phyloP scores from a whole-genome alignment of 768 basidiomycete species.

The Mycena chlorophos region DNA sequence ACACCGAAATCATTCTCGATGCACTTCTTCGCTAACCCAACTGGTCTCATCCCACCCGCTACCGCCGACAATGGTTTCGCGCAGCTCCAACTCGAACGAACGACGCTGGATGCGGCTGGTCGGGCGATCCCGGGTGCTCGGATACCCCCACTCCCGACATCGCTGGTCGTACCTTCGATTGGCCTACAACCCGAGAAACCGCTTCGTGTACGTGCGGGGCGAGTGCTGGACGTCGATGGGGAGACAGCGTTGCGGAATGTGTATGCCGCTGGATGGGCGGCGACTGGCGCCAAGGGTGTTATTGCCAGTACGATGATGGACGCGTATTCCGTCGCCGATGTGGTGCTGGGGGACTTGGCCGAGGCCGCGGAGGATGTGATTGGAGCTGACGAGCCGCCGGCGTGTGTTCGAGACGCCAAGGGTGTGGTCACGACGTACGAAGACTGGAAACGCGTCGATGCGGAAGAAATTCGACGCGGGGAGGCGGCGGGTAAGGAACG shows the following conservation, averaged over 20 bases:
- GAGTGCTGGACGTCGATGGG: conserved; percentile 24
- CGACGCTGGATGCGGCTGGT: conserved; percentile 49
- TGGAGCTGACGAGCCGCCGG: conserved; percentile 50
- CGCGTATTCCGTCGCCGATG: conserved; percentile 77
- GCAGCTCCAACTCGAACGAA: conserved; percentile 61
- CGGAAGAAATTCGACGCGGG: conserved; percentile 68
- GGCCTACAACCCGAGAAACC: conserved; percentile 77
- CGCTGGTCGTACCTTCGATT: conserved; percentile 82
- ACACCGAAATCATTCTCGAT: conserved; percentile 75
- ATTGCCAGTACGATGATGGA: conserved; percentile 92
- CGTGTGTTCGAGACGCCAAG: conserved; percentile 40
- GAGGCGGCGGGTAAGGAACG: conserved; percentile 62
- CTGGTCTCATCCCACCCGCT: conserved; percentile 38
- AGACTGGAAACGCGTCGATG: conserved; percentile 76
- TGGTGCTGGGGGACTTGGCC: conserved; percentile 59
- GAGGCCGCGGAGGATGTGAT: conserved; percentile 26
- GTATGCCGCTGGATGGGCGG: conserved; percentile 96
- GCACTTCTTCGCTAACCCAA: conserved; percentile 78
- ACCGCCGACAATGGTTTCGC: conserved; percentile 25
- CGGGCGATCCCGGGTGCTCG: conserved; percentile 58
- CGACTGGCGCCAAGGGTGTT: conserved; percentile 87
- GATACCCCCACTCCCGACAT: conserved; percentile 56
- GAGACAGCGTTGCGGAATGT: conserved; percentile 49
- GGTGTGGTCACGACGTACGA: conserved; percentile 58
- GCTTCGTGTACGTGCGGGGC: conserved; percentile 29